A percentile compares a stretch with the other conserved stretches of the same genome.
phyloP scores from a whole-genome alignment of 306 rosid genomes.

The Glycine latifolia region DNA sequence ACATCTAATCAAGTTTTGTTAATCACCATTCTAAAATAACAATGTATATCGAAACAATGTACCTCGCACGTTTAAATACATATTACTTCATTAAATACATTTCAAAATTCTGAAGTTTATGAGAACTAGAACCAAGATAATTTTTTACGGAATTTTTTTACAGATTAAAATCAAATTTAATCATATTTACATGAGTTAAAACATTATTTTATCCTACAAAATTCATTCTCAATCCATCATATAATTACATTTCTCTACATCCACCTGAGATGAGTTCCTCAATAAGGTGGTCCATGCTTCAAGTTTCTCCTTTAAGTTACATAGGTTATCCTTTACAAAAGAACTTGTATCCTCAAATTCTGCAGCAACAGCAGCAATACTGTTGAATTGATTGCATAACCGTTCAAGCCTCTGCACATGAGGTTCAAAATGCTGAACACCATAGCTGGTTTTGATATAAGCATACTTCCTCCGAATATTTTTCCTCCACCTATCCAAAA shows the following conservation, averaged over 20 bases:
- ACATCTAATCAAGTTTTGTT: no score
- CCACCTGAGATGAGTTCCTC: constrained; percentile 40
- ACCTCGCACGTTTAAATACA: no score
- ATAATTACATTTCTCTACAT: constrained; percentile 8
- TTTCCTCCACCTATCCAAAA: constrained; percentile 51
- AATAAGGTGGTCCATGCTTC: constrained; percentile 40
- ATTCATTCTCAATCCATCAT: not conserved
- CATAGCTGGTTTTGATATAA: constrained; percentile 43
- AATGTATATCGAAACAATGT: no score
- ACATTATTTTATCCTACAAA: not conserved
- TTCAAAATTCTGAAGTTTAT: not conserved
- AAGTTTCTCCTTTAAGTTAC: constrained; percentile 48
- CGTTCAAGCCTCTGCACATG: constrained; percentile 43
- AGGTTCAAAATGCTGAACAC: constrained; percentile 44
- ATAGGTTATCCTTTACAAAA: constrained; percentile 42
- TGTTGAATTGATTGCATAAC: constrained; percentile 42
- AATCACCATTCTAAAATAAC: no score
- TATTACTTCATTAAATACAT: not conserved
- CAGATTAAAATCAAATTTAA: not conserved
- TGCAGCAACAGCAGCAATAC: constrained; percentile 48
- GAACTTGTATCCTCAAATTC: constrained; percentile 53
- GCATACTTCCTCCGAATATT: constrained; percentile 41
- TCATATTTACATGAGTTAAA: not conserved
- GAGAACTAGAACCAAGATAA: not conserved
- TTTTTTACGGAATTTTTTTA: not conserved